Evolutionary conservation across 495 filamentous ascomycete genomes (phyloP).

Genomic region (Neurospora pannonica): DNA sequence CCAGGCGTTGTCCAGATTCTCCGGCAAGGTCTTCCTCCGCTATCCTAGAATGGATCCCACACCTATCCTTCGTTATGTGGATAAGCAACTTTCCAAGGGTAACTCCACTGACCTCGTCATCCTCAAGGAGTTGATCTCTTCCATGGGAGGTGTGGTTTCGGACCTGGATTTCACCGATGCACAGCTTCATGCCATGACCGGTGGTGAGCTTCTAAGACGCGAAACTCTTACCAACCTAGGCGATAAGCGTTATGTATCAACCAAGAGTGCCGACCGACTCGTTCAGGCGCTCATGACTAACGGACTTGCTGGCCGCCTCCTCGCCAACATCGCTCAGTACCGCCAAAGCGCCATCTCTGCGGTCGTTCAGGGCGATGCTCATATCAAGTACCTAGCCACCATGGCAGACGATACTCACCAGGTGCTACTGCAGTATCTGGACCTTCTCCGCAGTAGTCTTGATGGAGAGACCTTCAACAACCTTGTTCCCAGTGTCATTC

Average conservation of each 20-base stretch:
- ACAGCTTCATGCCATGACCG: constrained; percentile 77
- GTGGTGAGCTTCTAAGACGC: constrained; percentile 66
- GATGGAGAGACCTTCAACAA: constrained; percentile 68
- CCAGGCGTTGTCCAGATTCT: constrained; percentile 71
- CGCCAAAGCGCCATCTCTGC: constrained; percentile 69
- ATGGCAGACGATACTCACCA: constrained; percentile 84
- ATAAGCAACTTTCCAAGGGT: constrained; percentile 66
- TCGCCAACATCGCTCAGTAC: constrained; percentile 86
- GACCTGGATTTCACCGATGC: constrained; percentile 77
- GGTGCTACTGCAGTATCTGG: constrained; percentile 77
- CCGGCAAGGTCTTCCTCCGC: constrained; percentile 76
- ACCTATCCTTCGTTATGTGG: constrained; percentile 83
- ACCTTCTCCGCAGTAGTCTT: constrained; percentile 74
- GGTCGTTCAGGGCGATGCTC: constrained; percentile 53
- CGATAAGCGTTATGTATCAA: constrained; percentile 62
- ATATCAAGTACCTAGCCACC: constrained; percentile 72
- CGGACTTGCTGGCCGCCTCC: constrained; percentile 62
- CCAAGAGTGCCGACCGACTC: constrained; percentile 59
- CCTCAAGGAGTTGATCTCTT: constrained; percentile 74
- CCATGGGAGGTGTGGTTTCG: constrained; percentile 87
- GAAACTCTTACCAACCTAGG: constrained; percentile 68
- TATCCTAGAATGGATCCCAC: constrained; percentile 72
- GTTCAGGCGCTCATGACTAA: constrained; percentile 67
- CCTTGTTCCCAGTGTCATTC: constrained; percentile 64
- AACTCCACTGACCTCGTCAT: constrained; percentile 82